Conservation (phyloP, 1,139 yeast species). For the Debaryomyces psychrophilus region DNA sequence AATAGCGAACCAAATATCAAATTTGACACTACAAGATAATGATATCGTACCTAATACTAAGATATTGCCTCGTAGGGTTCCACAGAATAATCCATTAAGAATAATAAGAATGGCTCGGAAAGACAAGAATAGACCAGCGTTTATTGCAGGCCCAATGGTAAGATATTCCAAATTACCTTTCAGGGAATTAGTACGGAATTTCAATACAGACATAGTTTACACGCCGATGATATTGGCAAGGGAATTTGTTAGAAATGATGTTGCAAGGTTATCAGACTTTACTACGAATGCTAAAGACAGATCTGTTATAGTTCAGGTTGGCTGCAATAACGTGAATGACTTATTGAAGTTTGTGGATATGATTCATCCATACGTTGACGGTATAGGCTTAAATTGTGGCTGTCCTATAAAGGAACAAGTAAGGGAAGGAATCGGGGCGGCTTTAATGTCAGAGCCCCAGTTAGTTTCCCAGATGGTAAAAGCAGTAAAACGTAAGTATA, state of each 20-base stretch:
- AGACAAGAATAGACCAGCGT: conserved; percentile 58
- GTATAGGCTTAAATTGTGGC: conserved; percentile 94
- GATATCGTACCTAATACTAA: conserved; percentile 12
- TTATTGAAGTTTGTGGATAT: conserved; percentile 79
- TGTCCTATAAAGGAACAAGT: conserved; percentile 96
- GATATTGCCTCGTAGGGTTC: conserved; percentile 32
- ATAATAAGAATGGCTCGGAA: conserved; percentile 45
- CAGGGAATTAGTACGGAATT: conserved; percentile 76
- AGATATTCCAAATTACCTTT: conserved; percentile 93
- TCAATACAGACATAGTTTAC: conserved; percentile 79
- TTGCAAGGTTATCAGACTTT: conserved; percentile 84
- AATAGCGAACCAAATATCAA: neutral
- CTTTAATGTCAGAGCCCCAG: conserved; percentile 83
- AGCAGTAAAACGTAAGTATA: conserved; percentile 77
- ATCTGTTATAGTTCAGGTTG: conserved; percentile 86
- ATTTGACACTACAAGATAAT: conserved; percentile 2
- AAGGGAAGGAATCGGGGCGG: conserved; percentile 96
- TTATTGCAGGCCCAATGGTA: conserved; percentile 96
- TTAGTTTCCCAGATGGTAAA: conserved; percentile 81
- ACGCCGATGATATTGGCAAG: conserved; percentile 96
- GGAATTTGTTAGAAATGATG: conserved; percentile 84
- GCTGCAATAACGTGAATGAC: conserved; percentile 86
- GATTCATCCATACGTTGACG: conserved; percentile 91
- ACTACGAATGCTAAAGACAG: conserved; percentile 72
- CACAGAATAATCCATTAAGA: conserved; percentile 57